Evolutionary conservation across 129 eudicot genomes (phyloP), one percentile per base, ranked within the genome.

Genomic region (carrot (Daucus carota)): DNA sequence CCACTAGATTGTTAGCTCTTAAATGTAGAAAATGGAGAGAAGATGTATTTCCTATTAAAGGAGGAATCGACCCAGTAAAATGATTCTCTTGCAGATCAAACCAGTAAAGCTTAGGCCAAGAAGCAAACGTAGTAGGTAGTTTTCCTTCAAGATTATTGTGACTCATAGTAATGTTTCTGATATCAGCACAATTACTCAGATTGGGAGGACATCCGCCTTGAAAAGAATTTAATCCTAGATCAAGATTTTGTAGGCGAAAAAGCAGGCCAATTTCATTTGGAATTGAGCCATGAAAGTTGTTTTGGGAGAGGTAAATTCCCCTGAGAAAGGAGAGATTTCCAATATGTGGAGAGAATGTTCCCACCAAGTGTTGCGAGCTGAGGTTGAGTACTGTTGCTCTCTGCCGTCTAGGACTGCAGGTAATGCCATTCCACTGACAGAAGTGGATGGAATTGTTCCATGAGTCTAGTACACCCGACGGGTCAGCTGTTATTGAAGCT

Each of bases 241-340:
- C 12, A 32, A 75, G 48, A 14, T 22, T 5, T 28, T n/a, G n/a
- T 12, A 76, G 31, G 3, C 79, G 65, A 16, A 41, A 60, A 8
- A 76, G 14, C 9, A 18, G 13, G 4, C 79, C 60, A 10, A 76
- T 40, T 13, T 76, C 72, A 38, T 3, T 3, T 1, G 79, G 79
- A 4, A 76, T 76, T n/a, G 24, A 12, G 10, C 73, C 79, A 36
- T 8, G 1, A 43, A 63, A 63, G 33, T 26, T 63, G 33, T 57
- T 75, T 32, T 76, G 12, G 1, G 31, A 1, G 62, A 77, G 80
- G 33, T 29, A 7, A 5, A 77, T 41, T 26, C 7, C 29, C 79
- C 45, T 65, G 15, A 83, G 76, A 28, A 80, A 83, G 28, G 81
- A 76, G 14, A 83, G 80, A 74, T 83, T 83, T 54, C 83, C 84